Evolutionary conservation across 1,284 basidiomycete species (phyloP), one percentile per base, ranked within the genome.

Genomic region (Naganishia sp.): DNA sequence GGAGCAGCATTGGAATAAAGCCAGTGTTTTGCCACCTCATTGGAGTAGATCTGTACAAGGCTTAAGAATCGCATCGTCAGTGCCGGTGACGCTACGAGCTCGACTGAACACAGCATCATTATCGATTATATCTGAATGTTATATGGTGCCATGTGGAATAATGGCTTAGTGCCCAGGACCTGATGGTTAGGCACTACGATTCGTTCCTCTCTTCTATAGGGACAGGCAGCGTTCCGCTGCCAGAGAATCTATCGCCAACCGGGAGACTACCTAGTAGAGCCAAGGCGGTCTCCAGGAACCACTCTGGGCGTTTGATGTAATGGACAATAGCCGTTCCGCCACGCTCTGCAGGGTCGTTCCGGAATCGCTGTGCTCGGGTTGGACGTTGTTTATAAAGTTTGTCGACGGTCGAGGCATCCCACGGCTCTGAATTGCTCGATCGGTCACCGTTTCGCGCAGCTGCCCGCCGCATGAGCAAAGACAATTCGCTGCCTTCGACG

Each of bases 261-360:
- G 35, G 21, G 18, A 39, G 6, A 23, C n/a, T 35, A 17, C 35
- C 68, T 6, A 97, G 82, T 23, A 98, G 81, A 23, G 92, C 93
- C 18, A 94, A 80, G 17, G 92, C 90, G 0, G 95, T 92, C 81
- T 99, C 95, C 71, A 92, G 79, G 80, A 92, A 98, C 95, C 94
- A 99, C 81, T 91, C 89, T 72, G 92, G 87, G 77, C 92, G 90
- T 85, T 98, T 99, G 82, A 98, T 89, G 76, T 91, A 98, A 80
- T 99, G 95, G 51, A 99, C 93, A 28, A 94, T 89, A 50, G 95
- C 85, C 0, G 95, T 99, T 4, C 95, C 95, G 2, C 95, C 95
- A 7, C 91, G 84, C 56, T 78, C 75, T 63, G 72, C 41, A 71
- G 71, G 61, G 69, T 76, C 71, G 54, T 84, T 82, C 70, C 87